Conservation (phyloP, 352 stramenopile genomes). For the Phytophthora colocasiae region DNA sequence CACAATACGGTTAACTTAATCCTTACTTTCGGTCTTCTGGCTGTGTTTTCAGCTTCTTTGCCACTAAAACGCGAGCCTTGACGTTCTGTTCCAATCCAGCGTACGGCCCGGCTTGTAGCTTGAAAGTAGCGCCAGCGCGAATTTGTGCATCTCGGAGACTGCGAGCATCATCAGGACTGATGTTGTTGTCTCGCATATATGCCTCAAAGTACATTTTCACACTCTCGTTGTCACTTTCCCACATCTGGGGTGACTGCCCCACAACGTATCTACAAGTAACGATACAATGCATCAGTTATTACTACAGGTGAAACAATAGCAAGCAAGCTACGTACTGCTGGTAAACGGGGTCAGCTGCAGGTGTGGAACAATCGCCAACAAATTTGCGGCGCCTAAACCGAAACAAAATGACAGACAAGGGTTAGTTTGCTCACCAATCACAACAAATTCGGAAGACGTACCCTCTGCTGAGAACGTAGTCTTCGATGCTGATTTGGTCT, state of each 20-base stretch:
- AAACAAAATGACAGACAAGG: too few relatives aligned
- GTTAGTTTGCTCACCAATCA: neutral
- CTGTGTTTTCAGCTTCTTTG: slow-evolving; percentile 81
- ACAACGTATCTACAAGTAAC: slow-evolving; percentile 61
- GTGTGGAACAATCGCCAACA: slow-evolving; percentile 60
- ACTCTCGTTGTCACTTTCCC: slow-evolving; percentile 84
- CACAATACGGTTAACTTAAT: neutral
- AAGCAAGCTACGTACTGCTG: slow-evolving; percentile 48
- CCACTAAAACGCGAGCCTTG: slow-evolving; percentile 80
- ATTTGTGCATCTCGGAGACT: slow-evolving; percentile 71
- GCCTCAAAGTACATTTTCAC: slow-evolving; percentile 84
- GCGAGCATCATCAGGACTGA: slow-evolving; percentile 71
- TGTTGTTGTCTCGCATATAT: slow-evolving; percentile 81
- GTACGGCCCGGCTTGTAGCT: slow-evolving; percentile 78
- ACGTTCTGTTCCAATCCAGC: slow-evolving; percentile 82
- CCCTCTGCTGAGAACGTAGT: slow-evolving; percentile 56
- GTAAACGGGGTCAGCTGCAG: slow-evolving; percentile 61
- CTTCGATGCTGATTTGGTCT: slow-evolving; percentile 66
- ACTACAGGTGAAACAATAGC: neutral
- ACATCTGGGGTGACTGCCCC: slow-evolving; percentile 67
- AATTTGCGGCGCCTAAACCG: slow-evolving; percentile 62
- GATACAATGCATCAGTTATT: neutral
- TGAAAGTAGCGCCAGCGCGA: slow-evolving; percentile 80
- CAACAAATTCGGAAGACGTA: slow-evolving; percentile 27
- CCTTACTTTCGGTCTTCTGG: slow-evolving; percentile 64